Evolutionary conservation across 2,329 filamentous ascomycete species (phyloP).

Genomic region (Periconia sp.): DNA sequence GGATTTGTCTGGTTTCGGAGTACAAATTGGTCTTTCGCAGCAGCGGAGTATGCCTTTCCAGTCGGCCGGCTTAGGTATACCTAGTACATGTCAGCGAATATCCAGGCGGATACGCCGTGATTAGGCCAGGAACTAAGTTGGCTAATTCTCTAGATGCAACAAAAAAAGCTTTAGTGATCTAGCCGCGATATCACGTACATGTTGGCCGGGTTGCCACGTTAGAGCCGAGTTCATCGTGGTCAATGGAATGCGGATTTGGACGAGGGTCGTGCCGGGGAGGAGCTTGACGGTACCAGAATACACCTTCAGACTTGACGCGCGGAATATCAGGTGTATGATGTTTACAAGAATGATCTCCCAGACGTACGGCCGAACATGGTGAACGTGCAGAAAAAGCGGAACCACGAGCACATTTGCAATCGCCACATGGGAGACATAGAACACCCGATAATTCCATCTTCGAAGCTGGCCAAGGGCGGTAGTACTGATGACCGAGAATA

Average conservation of each 20-base stretch:
- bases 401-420: conserved; percentile 58
- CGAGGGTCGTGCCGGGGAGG: conserved; percentile 50
- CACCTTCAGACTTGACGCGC: conserved; percentile 41
- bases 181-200: too few relatives aligned
- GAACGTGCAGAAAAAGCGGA: conserved; percentile 61
- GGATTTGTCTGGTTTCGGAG: conserved; percentile 50
- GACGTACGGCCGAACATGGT: conserved; percentile 61
- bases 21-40: conserved; percentile 32
- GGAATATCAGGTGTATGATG: conserved; percentile 50
- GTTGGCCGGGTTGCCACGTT: conserved; percentile 53
- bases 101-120: too few relatives aligned
- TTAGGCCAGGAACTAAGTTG: too few relatives aligned
- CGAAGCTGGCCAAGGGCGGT: conserved; percentile 57
- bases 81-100: too few relatives aligned
- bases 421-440: conserved; percentile 62
- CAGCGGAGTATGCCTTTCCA: conserved; percentile 23
- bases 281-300: conserved; percentile 46
- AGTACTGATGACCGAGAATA: conserved; percentile 54
- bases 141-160: too few relatives aligned
- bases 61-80: conserved; percentile 49
- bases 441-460: conserved; percentile 56
- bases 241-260: conserved; percentile 51
- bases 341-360: conserved; percentile 57
- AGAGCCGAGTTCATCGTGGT: conserved; percentile 27
- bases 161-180: too few relatives aligned